Conservation (phyloP, 1,284 basidiomycete genomes). For the Singerocomus rubriflavus region DNA sequence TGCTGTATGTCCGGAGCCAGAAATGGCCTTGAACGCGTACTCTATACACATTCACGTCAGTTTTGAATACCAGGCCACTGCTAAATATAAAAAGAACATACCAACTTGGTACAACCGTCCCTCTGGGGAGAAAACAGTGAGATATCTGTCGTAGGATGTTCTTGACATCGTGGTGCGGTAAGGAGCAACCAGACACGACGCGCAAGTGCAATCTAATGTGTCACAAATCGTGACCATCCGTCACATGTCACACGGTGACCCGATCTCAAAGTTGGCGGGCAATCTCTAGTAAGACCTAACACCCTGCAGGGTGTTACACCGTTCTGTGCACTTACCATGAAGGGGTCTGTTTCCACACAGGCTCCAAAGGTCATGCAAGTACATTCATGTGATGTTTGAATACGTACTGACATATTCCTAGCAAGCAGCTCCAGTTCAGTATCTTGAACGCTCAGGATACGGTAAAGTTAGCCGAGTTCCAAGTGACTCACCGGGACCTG, state of each 20-base stretch:
- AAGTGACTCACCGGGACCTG: slow-evolving; percentile 88
- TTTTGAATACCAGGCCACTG: neutral
- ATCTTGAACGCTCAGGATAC: slow-evolving; percentile 90
- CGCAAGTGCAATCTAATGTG: slow-evolving; percentile 44
- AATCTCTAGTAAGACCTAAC: neutral
- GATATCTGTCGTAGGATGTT: slow-evolving; percentile 82
- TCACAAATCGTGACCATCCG: slow-evolving; percentile 19
- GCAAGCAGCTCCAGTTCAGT: slow-evolving; percentile 93
- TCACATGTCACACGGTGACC: slow-evolving; percentile 16
- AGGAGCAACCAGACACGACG: slow-evolving; percentile 39
- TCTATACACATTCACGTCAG: slow-evolving; percentile 48
- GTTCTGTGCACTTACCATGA: slow-evolving; percentile 47
- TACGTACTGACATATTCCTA: slow-evolving; percentile 34
- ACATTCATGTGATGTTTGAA: neutral
- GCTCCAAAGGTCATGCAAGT: slow-evolving; percentile 91
- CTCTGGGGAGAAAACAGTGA: slow-evolving; percentile 94
- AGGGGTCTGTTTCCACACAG: slow-evolving; percentile 84
- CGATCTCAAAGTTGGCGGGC: neutral
- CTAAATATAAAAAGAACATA: slow-evolving; percentile 41
- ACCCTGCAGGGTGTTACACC: neutral
- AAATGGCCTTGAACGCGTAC: slow-evolving; percentile 99
- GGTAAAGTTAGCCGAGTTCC: slow-evolving; percentile 91
- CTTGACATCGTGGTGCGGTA: slow-evolving; percentile 59
- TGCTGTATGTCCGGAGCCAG: slow-evolving; percentile 92
- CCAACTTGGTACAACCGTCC: slow-evolving; percentile 97